Evolutionary conservation across 2,329 filamentous ascomycete species (phyloP).

Genomic region (Aureobasidium sp.): DNA sequence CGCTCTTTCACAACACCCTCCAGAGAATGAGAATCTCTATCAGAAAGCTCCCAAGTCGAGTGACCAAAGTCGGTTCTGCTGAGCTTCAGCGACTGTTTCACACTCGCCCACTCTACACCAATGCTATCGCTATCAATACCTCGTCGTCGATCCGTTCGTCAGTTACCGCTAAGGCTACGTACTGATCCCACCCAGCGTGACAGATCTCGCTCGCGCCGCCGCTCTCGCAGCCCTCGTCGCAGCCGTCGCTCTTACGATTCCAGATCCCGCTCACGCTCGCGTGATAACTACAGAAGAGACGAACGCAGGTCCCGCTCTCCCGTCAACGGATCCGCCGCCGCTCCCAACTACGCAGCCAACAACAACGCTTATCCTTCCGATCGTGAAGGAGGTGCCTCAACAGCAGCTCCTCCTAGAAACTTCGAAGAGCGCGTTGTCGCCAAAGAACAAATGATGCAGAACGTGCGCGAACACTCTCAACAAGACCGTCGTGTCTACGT

Average conservation of each 20-base stretch:
- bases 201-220: slow-evolving; percentile 69
- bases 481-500: slow-evolving; percentile 99
- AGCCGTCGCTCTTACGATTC: slow-evolving; percentile 54
- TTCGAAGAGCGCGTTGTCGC: slow-evolving; percentile 77
- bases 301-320: slow-evolving; percentile 66
- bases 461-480: slow-evolving; percentile 86
- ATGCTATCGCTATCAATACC: background rate
- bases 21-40: slow-evolving; percentile 7
- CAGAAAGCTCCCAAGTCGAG: background rate
- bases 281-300: slow-evolving; percentile 43
- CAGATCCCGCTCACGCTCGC: slow-evolving; percentile 79
- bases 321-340: slow-evolving; percentile 65
- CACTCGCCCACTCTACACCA: slow-evolving; percentile 1
- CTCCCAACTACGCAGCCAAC: slow-evolving; percentile 55
- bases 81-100: background rate
- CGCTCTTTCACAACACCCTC: background rate
- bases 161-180: background rate
- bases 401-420: slow-evolving; percentile 46
- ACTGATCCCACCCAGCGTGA: slow-evolving; percentile 56
- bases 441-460: slow-evolving; percentile 95
- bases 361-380: slow-evolving; percentile 31
- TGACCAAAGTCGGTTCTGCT: slow-evolving; percentile 8
- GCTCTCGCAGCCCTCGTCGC: slow-evolving; percentile 40
- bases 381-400: slow-evolving; percentile 17
- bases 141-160: slow-evolving; percentile 4